Conservation (phyloP, 2,329 filamentous ascomycete species). For the Trichoderma afroharzianum region DNA sequence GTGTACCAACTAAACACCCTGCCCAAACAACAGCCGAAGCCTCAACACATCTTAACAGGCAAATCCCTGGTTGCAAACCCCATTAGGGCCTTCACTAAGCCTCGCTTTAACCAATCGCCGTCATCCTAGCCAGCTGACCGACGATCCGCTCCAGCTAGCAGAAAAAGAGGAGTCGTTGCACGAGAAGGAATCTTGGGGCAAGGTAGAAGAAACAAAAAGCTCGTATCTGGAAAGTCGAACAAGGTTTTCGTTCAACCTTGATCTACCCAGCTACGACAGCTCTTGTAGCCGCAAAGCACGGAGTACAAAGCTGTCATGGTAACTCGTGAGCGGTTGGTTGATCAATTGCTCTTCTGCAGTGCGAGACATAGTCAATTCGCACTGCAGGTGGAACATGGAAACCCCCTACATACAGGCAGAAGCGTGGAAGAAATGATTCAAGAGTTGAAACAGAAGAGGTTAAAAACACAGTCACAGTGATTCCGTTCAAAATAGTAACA, state of each 20-base stretch:
- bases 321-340: neutral
- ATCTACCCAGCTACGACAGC: neutral
- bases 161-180: neutral
- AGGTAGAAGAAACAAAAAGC: neutral
- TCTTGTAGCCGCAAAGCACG: neutral
- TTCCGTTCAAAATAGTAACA: neutral
- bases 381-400: neutral
- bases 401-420: neutral
- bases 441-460: neutral
- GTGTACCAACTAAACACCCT: neutral
- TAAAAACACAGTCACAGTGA: constrained; percentile 1
- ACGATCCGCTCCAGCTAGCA: constrained; percentile 13
- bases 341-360: neutral
- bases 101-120: neutral
- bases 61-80: neutral
- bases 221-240: constrained; percentile 3
- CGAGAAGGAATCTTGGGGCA: neutral
- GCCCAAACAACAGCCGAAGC: neutral
- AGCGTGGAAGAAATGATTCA: neutral
- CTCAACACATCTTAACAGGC: neutral
- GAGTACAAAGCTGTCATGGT: neutral
- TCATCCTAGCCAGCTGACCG: neutral
- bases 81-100: neutral
- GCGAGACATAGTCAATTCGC: neutral
- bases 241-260: constrained; percentile 4